A percentile compares a stretch with the other conserved stretches of the same genome.
Evolutionary conservation across 257 asterid genomes (phyloP).

Genomic region (Verbascum thapsus): DNA sequence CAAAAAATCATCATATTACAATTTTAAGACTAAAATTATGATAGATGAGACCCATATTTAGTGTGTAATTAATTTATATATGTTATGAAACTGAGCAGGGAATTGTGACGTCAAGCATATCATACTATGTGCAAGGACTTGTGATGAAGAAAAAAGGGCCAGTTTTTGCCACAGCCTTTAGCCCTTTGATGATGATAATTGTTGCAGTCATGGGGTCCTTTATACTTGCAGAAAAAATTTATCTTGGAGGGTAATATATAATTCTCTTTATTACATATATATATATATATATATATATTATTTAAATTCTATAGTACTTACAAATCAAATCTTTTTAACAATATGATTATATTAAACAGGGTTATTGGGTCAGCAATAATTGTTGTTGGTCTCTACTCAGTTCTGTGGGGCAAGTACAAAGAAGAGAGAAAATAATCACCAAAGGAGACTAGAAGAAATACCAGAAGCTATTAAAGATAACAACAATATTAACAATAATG

Average conservation of each 20-base stretch:
- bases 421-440: slow-evolving; percentile 45
- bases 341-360: slow-evolving; percentile 36
- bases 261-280: neutral
- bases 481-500: slow-evolving; percentile 26
- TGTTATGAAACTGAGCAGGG: slow-evolving; percentile 44
- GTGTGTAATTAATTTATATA: no score
- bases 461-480: slow-evolving; percentile 48
- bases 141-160: slow-evolving; percentile 86
- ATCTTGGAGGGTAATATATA: slow-evolving; percentile 65
- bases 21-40: no score
- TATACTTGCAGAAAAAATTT: slow-evolving; percentile 67
- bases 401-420: slow-evolving; percentile 63
- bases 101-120: slow-evolving; percentile 74
- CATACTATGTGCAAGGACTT: slow-evolving; percentile 91
- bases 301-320: no score
- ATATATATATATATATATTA: no score
- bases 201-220: slow-evolving; percentile 80
- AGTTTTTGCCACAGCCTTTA: slow-evolving; percentile 80
- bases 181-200: slow-evolving; percentile 86
- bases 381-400: slow-evolving; percentile 58
- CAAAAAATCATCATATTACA: no score
- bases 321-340: no score
- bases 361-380: slow-evolving; percentile 53
- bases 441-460: slow-evolving; percentile 31
- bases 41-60: no score